phyloP scores from a whole-genome alignment of 2,329 filamentous ascomycete genomes.

The Pestalotiopsis fici region DNA sequence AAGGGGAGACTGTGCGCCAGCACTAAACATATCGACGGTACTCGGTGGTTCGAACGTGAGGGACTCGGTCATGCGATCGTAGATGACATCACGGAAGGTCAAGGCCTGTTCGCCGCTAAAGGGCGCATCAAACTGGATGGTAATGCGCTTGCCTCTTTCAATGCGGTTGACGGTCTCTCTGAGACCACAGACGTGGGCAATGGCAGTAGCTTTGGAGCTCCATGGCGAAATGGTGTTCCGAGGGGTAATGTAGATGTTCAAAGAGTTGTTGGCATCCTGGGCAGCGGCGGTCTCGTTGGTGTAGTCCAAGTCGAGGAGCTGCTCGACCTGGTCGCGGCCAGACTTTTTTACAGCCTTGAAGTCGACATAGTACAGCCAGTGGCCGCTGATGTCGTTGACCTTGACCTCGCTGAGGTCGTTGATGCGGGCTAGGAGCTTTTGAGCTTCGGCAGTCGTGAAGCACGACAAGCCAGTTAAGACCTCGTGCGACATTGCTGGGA shows the following conservation, averaged over 20 bases:
- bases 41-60: constrained; percentile 69
- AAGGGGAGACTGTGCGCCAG: constrained; percentile 62
- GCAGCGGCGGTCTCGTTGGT: constrained; percentile 19
- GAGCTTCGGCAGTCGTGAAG: constrained; percentile 24
- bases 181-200: constrained; percentile 88
- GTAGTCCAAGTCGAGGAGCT: constrained; percentile 41
- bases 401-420: constrained; percentile 39
- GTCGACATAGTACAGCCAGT: constrained; percentile 69
- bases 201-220: constrained; percentile 95
- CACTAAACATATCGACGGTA: constrained; percentile 76
- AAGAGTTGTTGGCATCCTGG: constrained; percentile 34
- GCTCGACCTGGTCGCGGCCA: constrained; percentile 42
- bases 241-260: constrained; percentile 74
- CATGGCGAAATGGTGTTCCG: constrained; percentile 89
- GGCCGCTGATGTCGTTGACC: constrained; percentile 50
- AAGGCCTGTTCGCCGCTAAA: constrained; percentile 50
- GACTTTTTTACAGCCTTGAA: constrained; percentile 47
- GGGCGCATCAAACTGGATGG: constrained; percentile 60
- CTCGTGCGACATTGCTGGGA: constrained; percentile 13
- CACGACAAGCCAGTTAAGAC: constrained; percentile 14
- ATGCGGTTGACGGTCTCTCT: constrained; percentile 71
- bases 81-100: constrained; percentile 69
- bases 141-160: constrained; percentile 82
- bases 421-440: constrained; percentile 45
- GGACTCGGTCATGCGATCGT: constrained; percentile 95